Conservation (phyloP, 2,329 filamentous ascomycete genomes). For the Sporothrix protearum region DNA sequence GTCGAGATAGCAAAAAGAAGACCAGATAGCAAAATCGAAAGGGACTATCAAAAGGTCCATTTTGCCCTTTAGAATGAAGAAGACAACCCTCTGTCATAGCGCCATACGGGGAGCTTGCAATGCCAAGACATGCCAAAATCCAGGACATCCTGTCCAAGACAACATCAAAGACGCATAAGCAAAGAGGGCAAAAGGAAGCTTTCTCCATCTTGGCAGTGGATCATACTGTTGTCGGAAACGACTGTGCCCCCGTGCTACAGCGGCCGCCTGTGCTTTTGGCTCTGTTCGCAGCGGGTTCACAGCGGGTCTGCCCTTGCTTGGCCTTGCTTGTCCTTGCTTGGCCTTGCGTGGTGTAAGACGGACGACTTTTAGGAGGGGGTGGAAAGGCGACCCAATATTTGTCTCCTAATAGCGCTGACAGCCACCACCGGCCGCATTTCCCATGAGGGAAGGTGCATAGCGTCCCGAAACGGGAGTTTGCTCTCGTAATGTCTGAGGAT, state of each 20-base stretch:
- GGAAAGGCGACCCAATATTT: background rate
- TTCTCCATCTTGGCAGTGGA: background rate
- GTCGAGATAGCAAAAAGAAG: background rate
- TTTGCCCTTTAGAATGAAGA: background rate
- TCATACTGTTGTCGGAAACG: background rate
- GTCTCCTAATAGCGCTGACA: slow-evolving; percentile 6
- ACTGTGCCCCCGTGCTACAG: background rate
- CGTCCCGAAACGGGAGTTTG: background rate
- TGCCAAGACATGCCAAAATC: background rate
- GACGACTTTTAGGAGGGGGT: background rate
- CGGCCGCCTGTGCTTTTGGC: too few relatives aligned
- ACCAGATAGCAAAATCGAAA: background rate
- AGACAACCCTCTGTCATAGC: background rate
- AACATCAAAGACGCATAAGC: background rate
- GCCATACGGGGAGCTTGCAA: background rate
- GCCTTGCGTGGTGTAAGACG: background rate
- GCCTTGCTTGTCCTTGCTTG: background rate
- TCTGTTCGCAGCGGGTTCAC: background rate
- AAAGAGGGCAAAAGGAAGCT: background rate
- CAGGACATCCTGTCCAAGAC: background rate
- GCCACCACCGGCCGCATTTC: slow-evolving; percentile 13
- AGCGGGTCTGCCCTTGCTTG: background rate
- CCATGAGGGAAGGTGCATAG: slow-evolving; percentile 12
- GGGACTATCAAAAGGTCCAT: background rate
- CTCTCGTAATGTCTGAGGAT: background rate